These are phyloP conservation scores for Isoetes taiwanensis DNA, from an alignment of 75 land plant species.

Conservation along the genomic window DNA sequence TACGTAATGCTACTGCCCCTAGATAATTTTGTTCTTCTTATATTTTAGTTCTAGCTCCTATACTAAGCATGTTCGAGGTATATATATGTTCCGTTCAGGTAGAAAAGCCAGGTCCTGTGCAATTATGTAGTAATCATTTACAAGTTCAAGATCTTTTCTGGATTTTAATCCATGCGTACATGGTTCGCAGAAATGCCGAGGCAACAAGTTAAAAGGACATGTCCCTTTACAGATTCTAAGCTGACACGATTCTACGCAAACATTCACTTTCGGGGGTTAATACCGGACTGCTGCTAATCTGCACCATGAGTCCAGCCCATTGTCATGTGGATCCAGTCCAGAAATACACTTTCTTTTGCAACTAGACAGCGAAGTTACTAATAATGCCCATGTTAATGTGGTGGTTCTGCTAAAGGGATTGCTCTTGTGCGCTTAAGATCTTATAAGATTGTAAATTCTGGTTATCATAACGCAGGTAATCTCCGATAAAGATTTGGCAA, in stretches of 20 bases:
- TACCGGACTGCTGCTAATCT: conserved; percentile 97
- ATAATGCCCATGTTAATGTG: conserved; percentile 83
- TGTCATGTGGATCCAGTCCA: conserved; percentile 87
- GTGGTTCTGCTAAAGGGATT: too few relatives aligned
- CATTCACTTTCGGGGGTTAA: conserved; percentile 90
- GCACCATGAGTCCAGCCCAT: conserved; percentile 94
- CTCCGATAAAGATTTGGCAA: conserved; percentile 94
- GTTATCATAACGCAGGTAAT: conserved; percentile 17
- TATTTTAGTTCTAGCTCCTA: too few relatives aligned
- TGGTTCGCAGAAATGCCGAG: too few relatives aligned
- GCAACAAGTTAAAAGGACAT: too few relatives aligned
- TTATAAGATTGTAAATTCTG: background rate
- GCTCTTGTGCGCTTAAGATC: background rate
- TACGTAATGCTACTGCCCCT: too few relatives aligned
- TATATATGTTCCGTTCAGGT: too few relatives aligned
- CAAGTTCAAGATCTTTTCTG: too few relatives aligned
- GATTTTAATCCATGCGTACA: too few relatives aligned
- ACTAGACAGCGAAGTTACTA: conserved; percentile 92
- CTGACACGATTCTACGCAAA: conserved; percentile 91
- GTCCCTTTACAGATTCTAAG: conserved; percentile 91
- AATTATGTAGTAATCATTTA: too few relatives aligned
- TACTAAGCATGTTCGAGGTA: too few relatives aligned
- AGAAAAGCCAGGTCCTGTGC: too few relatives aligned
- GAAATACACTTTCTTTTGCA: conserved; percentile 90
- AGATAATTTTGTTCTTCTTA: too few relatives aligned